Conservation (phyloP, 805 yeast genomes). For the Candida chauliodis region DNA sequence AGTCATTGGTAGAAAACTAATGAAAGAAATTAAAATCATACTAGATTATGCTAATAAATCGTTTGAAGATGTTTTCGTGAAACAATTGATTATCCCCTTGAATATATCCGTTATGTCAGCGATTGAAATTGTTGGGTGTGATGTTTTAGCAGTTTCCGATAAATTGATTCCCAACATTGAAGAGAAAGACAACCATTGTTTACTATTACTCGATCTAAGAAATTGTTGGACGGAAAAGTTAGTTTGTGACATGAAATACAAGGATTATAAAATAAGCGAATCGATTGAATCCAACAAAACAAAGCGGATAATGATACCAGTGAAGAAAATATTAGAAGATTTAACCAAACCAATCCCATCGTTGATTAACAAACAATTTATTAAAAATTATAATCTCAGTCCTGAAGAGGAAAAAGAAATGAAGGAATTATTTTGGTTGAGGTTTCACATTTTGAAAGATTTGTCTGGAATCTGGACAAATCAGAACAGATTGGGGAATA, state of each 20-base stretch:
- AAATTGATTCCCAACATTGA: constrained; percentile 12
- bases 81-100: constrained; percentile 66
- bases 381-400: constrained; percentile 51
- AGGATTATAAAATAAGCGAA: constrained; percentile 26
- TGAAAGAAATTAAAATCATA: constrained; percentile 59
- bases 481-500: constrained; percentile 44
- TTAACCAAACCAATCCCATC: constrained; percentile 64
- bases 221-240: constrained; percentile 72
- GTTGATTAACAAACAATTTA: constrained; percentile 64
- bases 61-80: constrained; percentile 30
- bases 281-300: constrained; percentile 27
- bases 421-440: constrained; percentile 76
- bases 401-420: constrained; percentile 55
- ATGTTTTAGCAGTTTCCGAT: constrained; percentile 52
- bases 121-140: constrained; percentile 72
- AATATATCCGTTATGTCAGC: constrained; percentile 68
- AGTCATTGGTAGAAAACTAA: constrained; percentile 69
- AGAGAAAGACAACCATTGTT: constrained; percentile 51
- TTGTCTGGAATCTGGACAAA: constrained; percentile 65
- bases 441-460: constrained; percentile 57
- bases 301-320: constrained; percentile 65
- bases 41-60: constrained; percentile 55
- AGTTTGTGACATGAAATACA: constrained; percentile 24
- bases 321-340: constrained; percentile 51
- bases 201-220: constrained; percentile 70